Percentiles rank a stretch among this genome's conserved stretches.
These are phyloP conservation scores for Bullera alba DNA, from an alignment of 768 basidiomycete species.

Conservation along the genomic window DNA sequence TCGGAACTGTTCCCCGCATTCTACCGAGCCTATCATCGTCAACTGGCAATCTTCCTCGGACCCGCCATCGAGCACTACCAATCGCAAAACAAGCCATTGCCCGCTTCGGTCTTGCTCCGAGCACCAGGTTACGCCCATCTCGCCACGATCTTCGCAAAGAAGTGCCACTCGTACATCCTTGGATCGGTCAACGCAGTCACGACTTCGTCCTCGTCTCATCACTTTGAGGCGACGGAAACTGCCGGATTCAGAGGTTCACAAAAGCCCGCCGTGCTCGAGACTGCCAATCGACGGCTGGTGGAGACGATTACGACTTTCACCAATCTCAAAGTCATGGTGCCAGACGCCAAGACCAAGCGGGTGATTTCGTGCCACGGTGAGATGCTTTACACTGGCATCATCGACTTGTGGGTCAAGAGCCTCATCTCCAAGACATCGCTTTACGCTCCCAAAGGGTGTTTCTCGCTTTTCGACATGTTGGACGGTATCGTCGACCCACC, in stretches of 20 bases:
- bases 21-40: constrained; percentile 50
- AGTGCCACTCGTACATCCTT: constrained; percentile 49
- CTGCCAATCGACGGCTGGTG: constrained; percentile 48
- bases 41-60: constrained; percentile 44
- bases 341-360: constrained; percentile 9
- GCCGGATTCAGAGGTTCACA: constrained; percentile 47
- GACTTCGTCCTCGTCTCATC: constrained; percentile 40
- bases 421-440: constrained; percentile 47
- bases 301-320: constrained; percentile 47
- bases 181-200: constrained; percentile 50
- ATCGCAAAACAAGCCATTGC: constrained; percentile 22
- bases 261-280: constrained; percentile 50
- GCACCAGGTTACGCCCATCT: constrained; percentile 50
- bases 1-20: constrained; percentile 51
- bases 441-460: constrained; percentile 49
- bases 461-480: constrained; percentile 48
- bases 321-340: constrained; percentile 35
- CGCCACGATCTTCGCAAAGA: constrained; percentile 48
- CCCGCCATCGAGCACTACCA: constrained; percentile 34
- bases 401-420: constrained; percentile 47
- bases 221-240: constrained; percentile 48
- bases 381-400: constrained; percentile 45
- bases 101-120: constrained; percentile 36
- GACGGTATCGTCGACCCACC: constrained; percentile 48
- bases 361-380: constrained; percentile 40